These are phyloP conservation scores for Rhexocercosporidium sp. DNA, from an alignment of 2,329 filamentous ascomycete genomes.

Conservation along the genomic window DNA sequence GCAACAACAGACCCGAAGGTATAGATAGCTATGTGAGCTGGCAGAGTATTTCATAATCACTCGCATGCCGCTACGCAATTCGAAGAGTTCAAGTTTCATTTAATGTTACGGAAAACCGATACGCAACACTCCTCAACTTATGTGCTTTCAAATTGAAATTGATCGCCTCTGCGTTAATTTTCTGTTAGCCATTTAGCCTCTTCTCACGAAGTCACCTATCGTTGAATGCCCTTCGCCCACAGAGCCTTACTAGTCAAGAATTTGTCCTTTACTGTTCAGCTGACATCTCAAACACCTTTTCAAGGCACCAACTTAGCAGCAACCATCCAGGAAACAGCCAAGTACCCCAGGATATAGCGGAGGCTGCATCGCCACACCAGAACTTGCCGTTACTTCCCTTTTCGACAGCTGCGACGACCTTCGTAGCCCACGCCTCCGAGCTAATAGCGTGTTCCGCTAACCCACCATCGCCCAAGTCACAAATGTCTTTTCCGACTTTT, in stretches of 20 bases:
- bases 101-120: no score
- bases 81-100: no score
- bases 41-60: neutral
- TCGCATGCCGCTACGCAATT: no score
- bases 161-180: no score
- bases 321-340: slow-evolving; percentile 1
- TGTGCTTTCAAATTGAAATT: neutral
- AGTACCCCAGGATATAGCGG: neutral
- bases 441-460: slow-evolving; percentile 9
- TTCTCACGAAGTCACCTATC: neutral
- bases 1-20: neutral
- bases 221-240: neutral
- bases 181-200: no score
- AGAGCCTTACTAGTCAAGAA: neutral
- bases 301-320: neutral
- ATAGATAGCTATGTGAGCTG: neutral
- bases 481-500: slow-evolving; percentile 15
- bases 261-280: neutral
- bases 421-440: neutral
- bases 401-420: slow-evolving; percentile 1
- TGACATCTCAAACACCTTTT: neutral
- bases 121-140: no score
- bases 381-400: neutral
- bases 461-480: slow-evolving; percentile 4
- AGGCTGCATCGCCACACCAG: slow-evolving; percentile 2